Evolutionary conservation across 2,329 filamentous ascomycete species (phyloP), one percentile per base, ranked within the genome.

Genomic region (Uncinocarpus reesii): DNA sequence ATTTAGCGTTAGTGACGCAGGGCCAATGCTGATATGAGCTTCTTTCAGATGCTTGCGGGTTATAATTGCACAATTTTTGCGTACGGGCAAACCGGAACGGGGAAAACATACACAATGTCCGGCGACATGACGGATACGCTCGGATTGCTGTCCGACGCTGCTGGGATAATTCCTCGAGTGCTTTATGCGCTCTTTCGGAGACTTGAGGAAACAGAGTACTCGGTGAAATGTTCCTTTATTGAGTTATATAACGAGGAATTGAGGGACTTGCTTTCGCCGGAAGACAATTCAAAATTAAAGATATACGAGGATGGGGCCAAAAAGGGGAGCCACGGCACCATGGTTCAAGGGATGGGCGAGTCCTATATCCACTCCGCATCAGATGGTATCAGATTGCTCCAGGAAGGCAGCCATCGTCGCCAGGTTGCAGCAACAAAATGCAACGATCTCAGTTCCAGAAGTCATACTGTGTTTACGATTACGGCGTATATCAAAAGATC

Each of bases 371-470:
- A 86, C 61, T 84, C 74, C 54, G 89, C 92, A 0, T 75, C 78
- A 10, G 84, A 88, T 43, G 92, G 92, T 52, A 89, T 98, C 66
- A 84, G 86, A 66, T 76, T 95, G 53, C 77, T 98, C 38, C 86
- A 92, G 58, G 77, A 83, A 54, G 93, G 92, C 53, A 95, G 88
- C 65, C 76, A 92, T 68, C 94, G 89, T 67, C 84, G 92, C 42
- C 92, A 98, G 66, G 92, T 98, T n/a, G 93, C 92, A 4, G 88
- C 93, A 3, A 98, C 92, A n/a, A 96, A 96, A 67, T 98, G 92
- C 77, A 98, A 98, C 64, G 92, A 98, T 59, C 79, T 96, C 48
- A 95, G 89, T 67, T 95, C 89, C 58, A 81, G 92, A 65, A 95
- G 89, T 71, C 93, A 98, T 62, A 98, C 92, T 0, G 84, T 98